These are phyloP conservation scores for Rhizopogon roseolus DNA, from an alignment of 768 basidiomycete species.

Conservation along the genomic window DNA sequence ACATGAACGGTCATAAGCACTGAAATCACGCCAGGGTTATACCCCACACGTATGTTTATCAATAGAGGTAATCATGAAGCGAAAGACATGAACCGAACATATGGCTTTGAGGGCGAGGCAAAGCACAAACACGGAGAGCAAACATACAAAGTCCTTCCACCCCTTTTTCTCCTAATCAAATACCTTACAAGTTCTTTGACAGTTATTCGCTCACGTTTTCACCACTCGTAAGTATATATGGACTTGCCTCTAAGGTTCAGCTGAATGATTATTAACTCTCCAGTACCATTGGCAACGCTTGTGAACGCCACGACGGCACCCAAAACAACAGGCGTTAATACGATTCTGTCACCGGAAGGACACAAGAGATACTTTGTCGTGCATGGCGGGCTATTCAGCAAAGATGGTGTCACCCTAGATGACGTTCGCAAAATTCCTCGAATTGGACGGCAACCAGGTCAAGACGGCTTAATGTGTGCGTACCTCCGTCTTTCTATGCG, in stretches of 20 bases:
- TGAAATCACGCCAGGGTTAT: conserved; percentile 63
- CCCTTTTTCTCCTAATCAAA: not conserved
- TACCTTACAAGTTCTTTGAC: conserved; percentile 5
- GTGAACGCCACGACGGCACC: conserved; percentile 67
- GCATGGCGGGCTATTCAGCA: conserved; percentile 95
- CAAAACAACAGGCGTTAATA: conserved; percentile 28
- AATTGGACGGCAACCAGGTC: conserved; percentile 86
- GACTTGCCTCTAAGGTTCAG: not conserved
- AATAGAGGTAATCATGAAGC: conserved; percentile 98
- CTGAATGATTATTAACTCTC: conserved; percentile 3
- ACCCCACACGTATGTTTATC: conserved; percentile 84
- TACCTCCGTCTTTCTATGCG: not conserved
- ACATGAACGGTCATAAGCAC: not conserved
- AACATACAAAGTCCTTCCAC: conserved; percentile 70
- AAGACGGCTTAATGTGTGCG: conserved; percentile 93
- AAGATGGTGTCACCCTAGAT: conserved; percentile 90
- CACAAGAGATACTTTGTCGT: conserved; percentile 89
- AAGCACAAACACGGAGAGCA: conserved; percentile 97
- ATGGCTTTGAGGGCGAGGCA: conserved; percentile 94
- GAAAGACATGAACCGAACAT: conserved; percentile 93
- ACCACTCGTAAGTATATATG: conserved; percentile 60
- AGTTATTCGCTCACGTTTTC: conserved; percentile 94
- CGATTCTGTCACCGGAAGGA: conserved; percentile 81
- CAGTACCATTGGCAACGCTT: conserved; percentile 89
- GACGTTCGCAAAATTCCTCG: conserved; percentile 88